Percentiles rank a stretch among this genome's conserved stretches.
phyloP scores from a whole-genome alignment of 2,329 filamentous ascomycete species.

The Pseudocercospora ulei region DNA sequence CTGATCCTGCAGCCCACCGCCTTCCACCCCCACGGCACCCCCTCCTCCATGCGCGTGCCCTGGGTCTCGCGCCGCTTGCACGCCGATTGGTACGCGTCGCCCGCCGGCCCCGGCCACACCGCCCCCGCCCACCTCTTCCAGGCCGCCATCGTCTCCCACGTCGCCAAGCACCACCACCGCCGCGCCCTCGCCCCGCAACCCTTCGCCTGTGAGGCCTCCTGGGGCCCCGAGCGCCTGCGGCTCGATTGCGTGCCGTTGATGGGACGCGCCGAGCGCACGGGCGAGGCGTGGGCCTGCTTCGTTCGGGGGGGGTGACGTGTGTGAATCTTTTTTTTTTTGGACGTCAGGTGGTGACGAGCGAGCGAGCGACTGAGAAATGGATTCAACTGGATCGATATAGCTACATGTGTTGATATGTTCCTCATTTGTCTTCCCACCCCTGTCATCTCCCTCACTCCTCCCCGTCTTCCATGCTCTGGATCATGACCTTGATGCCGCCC shows the following conservation, averaged over 20 bases:
- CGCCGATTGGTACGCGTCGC: constrained; percentile 21
- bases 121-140: constrained; percentile 16
- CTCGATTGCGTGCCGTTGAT: constrained; percentile 12
- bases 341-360: too few relatives aligned
- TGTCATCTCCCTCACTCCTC: constrained; percentile 25
- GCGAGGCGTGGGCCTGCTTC: constrained; percentile 5
- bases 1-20: constrained; percentile 24
- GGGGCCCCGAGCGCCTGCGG: constrained; percentile 8
- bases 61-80: constrained; percentile 23
- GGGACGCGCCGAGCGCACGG: background rate
- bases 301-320: constrained; percentile 4
- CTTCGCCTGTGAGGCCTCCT: constrained; percentile 13
- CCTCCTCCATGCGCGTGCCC: constrained; percentile 21
- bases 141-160: constrained; percentile 16
- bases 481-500: constrained; percentile 96
- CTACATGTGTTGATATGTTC: too few relatives aligned
- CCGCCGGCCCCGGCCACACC: constrained; percentile 10
- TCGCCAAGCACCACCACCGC: constrained; percentile 21
- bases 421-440: too few relatives aligned
- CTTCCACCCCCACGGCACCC: constrained; percentile 20
- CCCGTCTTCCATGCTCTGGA: constrained; percentile 54
- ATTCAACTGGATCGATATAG: too few relatives aligned
- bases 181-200: constrained; percentile 2
- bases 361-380: too few relatives aligned
- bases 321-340: too few relatives aligned